Evolutionary conservation across 164 flowering plant species (phyloP), one percentile per base, ranked within the genome.

Genomic region (Euptelea pleiosperma): DNA sequence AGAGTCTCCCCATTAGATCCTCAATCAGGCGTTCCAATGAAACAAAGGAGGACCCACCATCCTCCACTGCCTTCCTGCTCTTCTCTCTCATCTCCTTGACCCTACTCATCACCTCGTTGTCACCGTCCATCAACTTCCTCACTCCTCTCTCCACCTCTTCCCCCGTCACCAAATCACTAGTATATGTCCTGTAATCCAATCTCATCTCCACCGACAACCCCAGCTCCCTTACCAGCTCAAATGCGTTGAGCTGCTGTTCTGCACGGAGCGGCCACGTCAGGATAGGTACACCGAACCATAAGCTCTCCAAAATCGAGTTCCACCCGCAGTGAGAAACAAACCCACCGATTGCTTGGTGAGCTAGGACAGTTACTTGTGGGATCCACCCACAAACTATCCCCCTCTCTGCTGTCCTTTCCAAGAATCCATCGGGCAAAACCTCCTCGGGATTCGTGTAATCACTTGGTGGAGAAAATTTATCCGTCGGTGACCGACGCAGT

Each of bases 261-360:
- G 78, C 63, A 31, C 64, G 66, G 39, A 77, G 11, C 1, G 81
- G 81, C 78, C 76, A 77, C 4, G 76, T 58, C n/a, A 68, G 65
- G 0, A 74, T 41, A 0, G 76, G 78, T 2, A 69, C 74, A 4
- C 76, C 81, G 28, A 42, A 69, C 76, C 77, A 74, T 25, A 77
- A 1, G 36, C 81, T 74, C 69, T 77, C 81, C 28, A 77, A 42
- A 1, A 28, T 58, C 4, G 76, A 77, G 53, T 77, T 77, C 77
- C 78, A 73, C 15, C 81, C 81, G 15, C 81, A 77, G 43, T 77
- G 78, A 0, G 76, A 74, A 0, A 77, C 74, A 41, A 77, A 77
- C 14, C 73, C 74, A 6, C 70, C 77, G 3, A 62, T 46, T 0
- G 72, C 69, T 14, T 2, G 22, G 40, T 77, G 74, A 1, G 66